Evolutionary conservation across 1,284 basidiomycete genomes (phyloP).

Genomic region (Sphagnurus paluster): DNA sequence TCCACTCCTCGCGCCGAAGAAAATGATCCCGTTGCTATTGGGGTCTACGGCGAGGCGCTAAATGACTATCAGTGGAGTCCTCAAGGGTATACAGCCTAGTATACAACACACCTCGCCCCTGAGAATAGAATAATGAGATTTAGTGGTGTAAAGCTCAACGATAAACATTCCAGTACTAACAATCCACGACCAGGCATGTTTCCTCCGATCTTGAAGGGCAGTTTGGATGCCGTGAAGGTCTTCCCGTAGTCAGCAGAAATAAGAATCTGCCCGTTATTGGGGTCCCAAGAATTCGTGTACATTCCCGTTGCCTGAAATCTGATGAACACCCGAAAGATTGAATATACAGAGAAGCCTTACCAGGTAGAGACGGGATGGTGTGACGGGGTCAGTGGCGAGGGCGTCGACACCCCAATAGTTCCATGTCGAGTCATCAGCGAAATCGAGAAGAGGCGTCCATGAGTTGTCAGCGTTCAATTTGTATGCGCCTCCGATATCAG

Average conservation of each 20-base stretch:
- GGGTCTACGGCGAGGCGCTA: constrained; percentile 66
- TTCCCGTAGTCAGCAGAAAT: constrained; percentile 58
- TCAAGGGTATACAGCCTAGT: neutral
- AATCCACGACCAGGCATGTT: constrained; percentile 70
- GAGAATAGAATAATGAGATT: neutral
- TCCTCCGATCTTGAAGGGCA: constrained; percentile 67
- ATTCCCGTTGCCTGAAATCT: constrained; percentile 51
- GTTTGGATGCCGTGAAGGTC: constrained; percentile 47
- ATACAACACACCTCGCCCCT: constrained; percentile 38
- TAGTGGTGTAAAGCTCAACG: too few relatives aligned
- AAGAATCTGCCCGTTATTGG: constrained; percentile 65
- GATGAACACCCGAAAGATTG: neutral
- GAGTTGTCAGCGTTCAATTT: constrained; percentile 59
- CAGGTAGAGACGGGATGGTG: constrained; percentile 55
- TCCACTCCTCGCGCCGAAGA: constrained; percentile 62
- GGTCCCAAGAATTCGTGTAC: constrained; percentile 69
- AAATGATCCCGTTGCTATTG: constrained; percentile 58
- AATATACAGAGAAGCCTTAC: constrained; percentile 24
- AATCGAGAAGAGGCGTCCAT: constrained; percentile 63
- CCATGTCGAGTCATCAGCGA: constrained; percentile 54
- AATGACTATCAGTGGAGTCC: constrained; percentile 1
- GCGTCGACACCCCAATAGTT: constrained; percentile 69
- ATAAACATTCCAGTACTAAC: too few relatives aligned
- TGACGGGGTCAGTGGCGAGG: constrained; percentile 60
- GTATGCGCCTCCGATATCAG: constrained; percentile 69